Conservation (phyloP, 202 grass and related monocot species). For the Setaria viridis region DNA sequence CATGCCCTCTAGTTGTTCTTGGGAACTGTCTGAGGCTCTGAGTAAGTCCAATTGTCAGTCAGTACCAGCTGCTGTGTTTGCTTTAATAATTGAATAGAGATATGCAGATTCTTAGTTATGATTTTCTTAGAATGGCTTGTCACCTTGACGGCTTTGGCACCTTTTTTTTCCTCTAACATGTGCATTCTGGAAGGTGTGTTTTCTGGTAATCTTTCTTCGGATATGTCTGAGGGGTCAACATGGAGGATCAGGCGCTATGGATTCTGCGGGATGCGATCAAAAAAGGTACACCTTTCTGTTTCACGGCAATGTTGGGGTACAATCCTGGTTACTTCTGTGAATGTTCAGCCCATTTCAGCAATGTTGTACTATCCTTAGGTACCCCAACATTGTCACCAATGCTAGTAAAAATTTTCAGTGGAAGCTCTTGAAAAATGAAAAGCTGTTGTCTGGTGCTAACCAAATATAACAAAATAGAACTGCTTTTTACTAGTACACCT, state of each 20-base stretch:
- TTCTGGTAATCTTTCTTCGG: slow-evolving; percentile 85
- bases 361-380: slow-evolving; percentile 5
- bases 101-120: background rate
- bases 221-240: slow-evolving; percentile 72
- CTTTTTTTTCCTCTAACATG: slow-evolving; percentile 24
- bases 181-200: slow-evolving; percentile 67
- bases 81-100: slow-evolving; percentile 5
- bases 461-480: background rate
- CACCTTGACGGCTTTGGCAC: slow-evolving; percentile 17
- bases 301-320: background rate
- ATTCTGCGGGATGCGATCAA: slow-evolving; percentile 97
- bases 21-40: background rate
- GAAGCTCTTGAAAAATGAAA: slow-evolving; percentile 20
- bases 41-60: background rate
- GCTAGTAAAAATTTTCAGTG: background rate
- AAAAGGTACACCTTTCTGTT: slow-evolving; percentile 64
- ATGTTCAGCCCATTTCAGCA: background rate
- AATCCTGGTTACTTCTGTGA: background rate
- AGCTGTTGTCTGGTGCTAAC: background rate
- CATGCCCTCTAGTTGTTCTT: background rate
- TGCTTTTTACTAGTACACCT: background rate
- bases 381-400: background rate
- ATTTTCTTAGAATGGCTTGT: background rate
- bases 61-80: slow-evolving; percentile 8
- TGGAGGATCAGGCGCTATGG: slow-evolving; percentile 90